Percentiles rank a stretch among this genome's conserved stretches.
Evolutionary conservation across 2,329 filamentous ascomycete species (phyloP).

Genomic region (Epichloe uncinata): DNA sequence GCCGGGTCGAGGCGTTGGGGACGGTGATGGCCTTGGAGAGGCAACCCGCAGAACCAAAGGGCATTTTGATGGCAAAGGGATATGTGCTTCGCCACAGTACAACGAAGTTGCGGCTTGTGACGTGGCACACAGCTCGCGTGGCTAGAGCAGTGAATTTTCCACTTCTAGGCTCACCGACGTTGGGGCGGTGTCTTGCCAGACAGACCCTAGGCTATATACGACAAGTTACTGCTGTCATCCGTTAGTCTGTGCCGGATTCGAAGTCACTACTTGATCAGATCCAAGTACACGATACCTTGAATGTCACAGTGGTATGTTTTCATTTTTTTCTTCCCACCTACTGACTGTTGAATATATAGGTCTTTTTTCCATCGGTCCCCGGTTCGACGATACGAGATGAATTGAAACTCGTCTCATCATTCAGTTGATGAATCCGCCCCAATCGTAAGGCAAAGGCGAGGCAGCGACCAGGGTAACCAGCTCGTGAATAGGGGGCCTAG

Average conservation of each 20-base stretch:
- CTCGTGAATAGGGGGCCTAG: not conserved
- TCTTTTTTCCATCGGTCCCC: not conserved
- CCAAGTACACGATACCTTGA: conserved; percentile 17
- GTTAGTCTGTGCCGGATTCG: not conserved
- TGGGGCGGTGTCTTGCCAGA: conserved; percentile 9
- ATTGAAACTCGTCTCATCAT: not conserved
- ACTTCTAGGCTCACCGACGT: conserved; percentile 8
- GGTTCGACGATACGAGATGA: not conserved
- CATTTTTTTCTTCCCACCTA: not conserved
- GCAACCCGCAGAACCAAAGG: conserved; percentile 7
- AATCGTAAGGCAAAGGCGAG: not conserved
- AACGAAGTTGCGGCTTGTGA: conserved; percentile 16
- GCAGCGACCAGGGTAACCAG: not conserved
- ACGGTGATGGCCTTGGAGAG: conserved; percentile 10
- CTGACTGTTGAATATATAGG: not conserved
- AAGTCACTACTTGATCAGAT: conserved; percentile 16
- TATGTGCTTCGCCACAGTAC: conserved; percentile 27
- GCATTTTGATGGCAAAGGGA: not conserved
- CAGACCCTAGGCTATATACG: not conserved
- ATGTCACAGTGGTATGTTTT: not conserved
- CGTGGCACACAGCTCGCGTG: conserved; percentile 29
- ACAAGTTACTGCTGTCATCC: conserved; percentile 9
- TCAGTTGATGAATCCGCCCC: not conserved
- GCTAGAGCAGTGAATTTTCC: conserved; percentile 13
- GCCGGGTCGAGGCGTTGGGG: conserved; percentile 3